Conservation (phyloP, 331 rosid genomes). For the Acacia pycnantha region DNA sequence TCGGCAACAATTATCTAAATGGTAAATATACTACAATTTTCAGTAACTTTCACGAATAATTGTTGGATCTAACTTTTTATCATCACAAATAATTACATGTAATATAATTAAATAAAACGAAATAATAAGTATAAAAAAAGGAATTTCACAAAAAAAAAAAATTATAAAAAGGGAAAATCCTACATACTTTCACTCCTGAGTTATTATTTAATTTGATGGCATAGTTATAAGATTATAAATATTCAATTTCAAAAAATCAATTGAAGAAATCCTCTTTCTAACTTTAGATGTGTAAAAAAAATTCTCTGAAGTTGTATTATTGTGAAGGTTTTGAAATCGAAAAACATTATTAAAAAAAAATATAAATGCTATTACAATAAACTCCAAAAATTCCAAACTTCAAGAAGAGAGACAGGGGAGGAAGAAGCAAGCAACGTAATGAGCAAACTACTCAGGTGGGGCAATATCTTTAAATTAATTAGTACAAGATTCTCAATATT, state of each 20-base stretch:
- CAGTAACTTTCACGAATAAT: background rate
- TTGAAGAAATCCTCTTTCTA: background rate
- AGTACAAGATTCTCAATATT: background rate
- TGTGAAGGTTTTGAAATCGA: background rate
- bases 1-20: background rate
- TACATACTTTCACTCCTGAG: background rate
- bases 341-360: background rate
- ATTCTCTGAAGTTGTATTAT: background rate
- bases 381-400: background rate
- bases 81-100: background rate
- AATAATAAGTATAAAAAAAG: background rate
- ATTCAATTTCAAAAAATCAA: background rate
- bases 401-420: constrained; percentile 24
- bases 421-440: constrained; percentile 38
- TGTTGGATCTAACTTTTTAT: background rate
- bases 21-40: background rate
- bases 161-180: background rate
- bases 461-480: background rate
- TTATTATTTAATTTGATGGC: background rate
- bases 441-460: constrained; percentile 29
- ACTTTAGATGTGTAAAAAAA: background rate
- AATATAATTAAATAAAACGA: background rate
- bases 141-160: background rate
- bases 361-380: background rate
- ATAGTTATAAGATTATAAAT: background rate